Conservation (phyloP, 2,329 filamentous ascomycete species). For the Colletotrichum spinosum region DNA sequence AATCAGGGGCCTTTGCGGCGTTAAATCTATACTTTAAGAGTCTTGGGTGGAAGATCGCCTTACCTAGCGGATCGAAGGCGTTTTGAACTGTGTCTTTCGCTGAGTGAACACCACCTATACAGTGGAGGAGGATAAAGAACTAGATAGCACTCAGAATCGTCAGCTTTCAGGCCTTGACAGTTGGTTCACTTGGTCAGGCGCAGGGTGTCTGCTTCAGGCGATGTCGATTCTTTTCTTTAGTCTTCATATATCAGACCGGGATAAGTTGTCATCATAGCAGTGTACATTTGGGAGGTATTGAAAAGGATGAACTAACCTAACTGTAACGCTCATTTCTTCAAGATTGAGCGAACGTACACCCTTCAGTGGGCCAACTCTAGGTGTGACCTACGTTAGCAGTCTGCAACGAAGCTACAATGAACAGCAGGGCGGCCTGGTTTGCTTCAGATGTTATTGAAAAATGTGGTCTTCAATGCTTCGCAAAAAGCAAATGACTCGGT, state of each 20-base stretch:
- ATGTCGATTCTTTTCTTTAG: slow-evolving; percentile 10
- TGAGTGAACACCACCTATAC: background rate
- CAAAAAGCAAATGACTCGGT: slow-evolving; percentile 1
- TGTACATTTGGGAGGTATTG: background rate
- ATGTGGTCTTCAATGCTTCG: slow-evolving; percentile 13
- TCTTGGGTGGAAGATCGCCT: too few species aligned
- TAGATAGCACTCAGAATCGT: background rate
- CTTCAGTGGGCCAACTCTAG: background rate
- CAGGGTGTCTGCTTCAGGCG: slow-evolving; percentile 5
- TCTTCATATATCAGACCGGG: slow-evolving; percentile 10
- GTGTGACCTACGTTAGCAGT: background rate
- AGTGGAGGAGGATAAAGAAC: background rate
- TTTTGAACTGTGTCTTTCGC: too few species aligned
- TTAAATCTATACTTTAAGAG: too few species aligned
- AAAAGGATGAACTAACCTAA: background rate
- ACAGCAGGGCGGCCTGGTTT: background rate
- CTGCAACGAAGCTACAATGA: background rate
- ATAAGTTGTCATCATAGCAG: slow-evolving; percentile 7
- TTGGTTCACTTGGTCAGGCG: too few species aligned
- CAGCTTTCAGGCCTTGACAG: background rate
- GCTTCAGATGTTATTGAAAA: slow-evolving; percentile 10
- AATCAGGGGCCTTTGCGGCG: too few species aligned
- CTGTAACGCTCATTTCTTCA: background rate
- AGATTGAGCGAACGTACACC: too few species aligned
- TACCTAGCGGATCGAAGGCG: too few species aligned